phyloP scores from a whole-genome alignment of 2,329 filamentous ascomycete species.

The Metarhizium brunneum region DNA sequence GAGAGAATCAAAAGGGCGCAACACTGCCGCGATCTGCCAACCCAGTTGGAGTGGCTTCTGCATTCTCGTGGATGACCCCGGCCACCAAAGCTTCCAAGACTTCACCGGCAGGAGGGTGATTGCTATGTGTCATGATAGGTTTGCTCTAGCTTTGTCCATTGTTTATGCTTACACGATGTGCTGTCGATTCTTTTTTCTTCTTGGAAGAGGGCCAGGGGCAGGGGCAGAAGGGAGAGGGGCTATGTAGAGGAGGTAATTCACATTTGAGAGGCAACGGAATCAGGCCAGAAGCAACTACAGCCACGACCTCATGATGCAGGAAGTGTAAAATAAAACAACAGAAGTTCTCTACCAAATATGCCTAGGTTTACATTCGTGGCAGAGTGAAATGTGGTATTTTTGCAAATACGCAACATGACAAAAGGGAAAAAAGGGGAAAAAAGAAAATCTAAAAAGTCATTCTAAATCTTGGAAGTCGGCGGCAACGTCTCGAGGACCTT shows the following conservation, averaged over 20 bases:
- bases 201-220: background rate
- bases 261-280: conserved; percentile 2
- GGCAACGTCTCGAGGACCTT: conserved; percentile 54
- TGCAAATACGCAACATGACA: background rate
- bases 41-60: conserved; percentile 83
- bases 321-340: background rate
- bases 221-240: background rate
- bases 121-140: conserved; percentile 8
- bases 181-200: background rate
- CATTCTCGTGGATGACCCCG: conserved; percentile 83
- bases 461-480: conserved; percentile 45
- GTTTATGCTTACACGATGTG: background rate
- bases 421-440: background rate
- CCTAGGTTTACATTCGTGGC: background rate
- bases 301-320: background rate
- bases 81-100: conserved; percentile 25
- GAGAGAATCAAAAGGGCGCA: conserved; percentile 28
- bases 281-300: background rate
- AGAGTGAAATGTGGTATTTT: background rate
- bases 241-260: conserved; percentile 11
- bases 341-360: background rate
- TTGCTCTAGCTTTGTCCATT: background rate
- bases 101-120: conserved; percentile 19
- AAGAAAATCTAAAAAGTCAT: background rate
- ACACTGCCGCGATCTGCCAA: conserved; percentile 56